Base-by-base conservation (phyloP, 768 basidiomycete species). In the Leccinellum rugosiceps region DNA sequence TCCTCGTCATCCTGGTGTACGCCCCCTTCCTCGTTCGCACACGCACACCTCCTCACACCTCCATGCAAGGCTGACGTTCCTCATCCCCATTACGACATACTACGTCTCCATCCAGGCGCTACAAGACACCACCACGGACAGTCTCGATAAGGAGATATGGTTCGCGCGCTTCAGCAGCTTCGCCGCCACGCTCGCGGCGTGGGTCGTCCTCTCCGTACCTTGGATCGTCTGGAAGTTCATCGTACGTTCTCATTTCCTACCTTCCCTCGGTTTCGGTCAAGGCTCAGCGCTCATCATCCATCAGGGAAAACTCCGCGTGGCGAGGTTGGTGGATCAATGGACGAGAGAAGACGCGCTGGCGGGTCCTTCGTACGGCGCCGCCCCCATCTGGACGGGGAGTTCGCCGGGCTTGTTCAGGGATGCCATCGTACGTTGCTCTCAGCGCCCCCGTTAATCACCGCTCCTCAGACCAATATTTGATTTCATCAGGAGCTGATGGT, bases 191-290 rank as follows among this genome's bases (percentile, higher is more conserved):
- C n/a, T 82, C 47, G 79, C 66, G 15, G 63, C 74, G 19, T 58
- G 76, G 52, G 25, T 77, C 25, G 41, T 81, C 50, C 72, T 82
- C 64, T 65, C 72, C 46, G 41, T 68, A 3, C 83, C 82, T 6
- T 64, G 81, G 43, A 46, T 74, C 41, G 44, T 77, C 23, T 84
- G 81, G 81, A 84, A 84, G 60, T 72, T 64, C 32, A 58, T 73
- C 54, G 74, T 77, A 43, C 41, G 77, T 75, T 74, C n/a, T 15
- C 19, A 3, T 25, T 25, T 25, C 25, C 25, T 25, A 4, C 25
- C 25, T 25, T n/a, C 38, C 38, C 38, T 19, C 3, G 8, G 8
- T 35, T 51, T 32, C 19, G 8, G 28, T 15, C 3, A 10, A 31
- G 14, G n/a, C 43, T 53, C 3, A 50, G 58, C 10, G 19, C 38